Evolutionary conservation across 1,284 basidiomycete species (phyloP), one percentile per base, ranked within the genome.

Genomic region (Pseudozyma pruni): DNA sequence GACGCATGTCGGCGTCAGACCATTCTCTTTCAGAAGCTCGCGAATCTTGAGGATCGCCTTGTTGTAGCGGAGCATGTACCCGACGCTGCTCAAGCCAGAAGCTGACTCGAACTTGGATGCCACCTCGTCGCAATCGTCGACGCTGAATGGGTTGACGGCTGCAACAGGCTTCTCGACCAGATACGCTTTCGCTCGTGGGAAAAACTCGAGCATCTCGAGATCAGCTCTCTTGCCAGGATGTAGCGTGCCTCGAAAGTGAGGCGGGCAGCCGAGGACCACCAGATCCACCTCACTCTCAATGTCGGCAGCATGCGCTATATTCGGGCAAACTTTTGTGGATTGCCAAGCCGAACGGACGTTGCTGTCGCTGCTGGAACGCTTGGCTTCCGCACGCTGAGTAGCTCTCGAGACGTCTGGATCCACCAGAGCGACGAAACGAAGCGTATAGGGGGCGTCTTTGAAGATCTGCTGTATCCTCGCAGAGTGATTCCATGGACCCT

Each of bases 131-230:
- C 74, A 70, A 14, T 64, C 54, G 4, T 23, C 19, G 31, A 10
- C 23, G 31, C 47, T 48, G 10, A 70, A 71, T 8, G 70, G 62
- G 23, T 72, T 50, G 20, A 47, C 17, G 7, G 79, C 77, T 1
- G 71, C 62, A 20, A 81, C 57, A 7, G 79, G 79, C 63, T 81
- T 81, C 60, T 81, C 79, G 19, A 80, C 66, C 14, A 81, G 60
- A 42, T 62, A 64, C 1, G 38, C 52, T 22, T 50, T 34, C 14
- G 64, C 56, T 20, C 52, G 29, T 8, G 74, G 60, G 7, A 72
- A 66, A 23, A 23, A 19, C 16, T 52, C 19, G 5, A 68, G 43
- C 32, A 71, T 31, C 20, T 52, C 48, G 11, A 68, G 6, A 23
- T 74, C 72, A 13, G 44, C 45, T 29, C 60, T 44, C 22, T 54